These are phyloP conservation scores for Rhodocollybia butyracea DNA, from an alignment of 768 basidiomycete species.

Conservation along the genomic window DNA sequence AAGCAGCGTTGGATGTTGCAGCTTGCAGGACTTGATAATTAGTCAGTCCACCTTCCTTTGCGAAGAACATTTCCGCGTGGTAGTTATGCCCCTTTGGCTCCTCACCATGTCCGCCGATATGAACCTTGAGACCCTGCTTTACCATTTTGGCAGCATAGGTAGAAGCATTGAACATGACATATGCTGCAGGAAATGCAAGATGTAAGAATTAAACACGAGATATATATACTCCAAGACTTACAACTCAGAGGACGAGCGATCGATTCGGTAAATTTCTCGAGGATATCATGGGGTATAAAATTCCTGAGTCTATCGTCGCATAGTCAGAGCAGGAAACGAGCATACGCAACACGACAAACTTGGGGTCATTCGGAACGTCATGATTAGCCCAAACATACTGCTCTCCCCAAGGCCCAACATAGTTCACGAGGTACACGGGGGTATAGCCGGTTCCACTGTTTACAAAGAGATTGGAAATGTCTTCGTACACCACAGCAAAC, in stretches of 20 bases:
- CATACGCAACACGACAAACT: slow-evolving; percentile 37
- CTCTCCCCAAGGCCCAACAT: slow-evolving; percentile 70
- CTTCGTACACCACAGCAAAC: slow-evolving; percentile 61
- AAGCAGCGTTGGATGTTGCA: slow-evolving; percentile 64
- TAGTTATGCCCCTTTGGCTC: slow-evolving; percentile 70
- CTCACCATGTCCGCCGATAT: slow-evolving; percentile 77
- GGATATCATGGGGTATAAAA: slow-evolving; percentile 60
- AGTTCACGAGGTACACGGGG: slow-evolving; percentile 77
- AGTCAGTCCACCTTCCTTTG: slow-evolving; percentile 57
- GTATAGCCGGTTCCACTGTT: slow-evolving; percentile 69
- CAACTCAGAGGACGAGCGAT: slow-evolving; percentile 57
- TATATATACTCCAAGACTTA: slow-evolving; percentile 26
- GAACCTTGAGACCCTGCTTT: slow-evolving; percentile 53
- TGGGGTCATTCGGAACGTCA: slow-evolving; percentile 65
- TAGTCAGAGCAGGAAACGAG: not conserved
- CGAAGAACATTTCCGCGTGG: slow-evolving; percentile 71
- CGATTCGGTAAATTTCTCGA: slow-evolving; percentile 59
- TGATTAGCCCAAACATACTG: slow-evolving; percentile 64
- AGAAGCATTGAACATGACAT: slow-evolving; percentile 66
- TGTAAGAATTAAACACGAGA: not conserved
- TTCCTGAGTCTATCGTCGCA: slow-evolving; percentile 48
- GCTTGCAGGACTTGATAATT: slow-evolving; percentile 71
- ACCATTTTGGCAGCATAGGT: slow-evolving; percentile 67
- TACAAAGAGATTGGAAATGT: slow-evolving; percentile 58
- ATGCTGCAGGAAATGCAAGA: slow-evolving; percentile 37